A percentile compares a stretch with the other conserved stretches of the same genome.
These are phyloP conservation scores for Irpex sp. DNA, from an alignment of 1,284 basidiomycete genomes.

Conservation along the genomic window DNA sequence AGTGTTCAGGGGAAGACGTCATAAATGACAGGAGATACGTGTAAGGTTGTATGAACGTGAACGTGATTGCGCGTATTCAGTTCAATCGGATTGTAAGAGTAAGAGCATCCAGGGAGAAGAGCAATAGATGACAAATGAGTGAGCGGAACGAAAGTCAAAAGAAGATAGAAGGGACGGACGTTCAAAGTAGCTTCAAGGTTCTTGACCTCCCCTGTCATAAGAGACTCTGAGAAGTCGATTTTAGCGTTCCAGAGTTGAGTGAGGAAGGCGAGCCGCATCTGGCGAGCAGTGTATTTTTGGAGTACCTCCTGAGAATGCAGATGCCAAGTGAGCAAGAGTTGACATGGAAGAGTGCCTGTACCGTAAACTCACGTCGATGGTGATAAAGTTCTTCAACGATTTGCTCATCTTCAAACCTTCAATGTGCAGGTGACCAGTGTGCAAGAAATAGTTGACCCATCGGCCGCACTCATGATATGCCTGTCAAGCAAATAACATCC, in stretches of 20 bases:
- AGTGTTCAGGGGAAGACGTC: too few relatives aligned
- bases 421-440: conserved; percentile 98
- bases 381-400: conserved; percentile 98
- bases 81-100: too few relatives aligned
- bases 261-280: conserved; percentile 93
- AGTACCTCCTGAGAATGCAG: conserved; percentile 79
- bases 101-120: neutral
- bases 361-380: conserved; percentile 78
- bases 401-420: conserved; percentile 99
- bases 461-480: conserved; percentile 89
- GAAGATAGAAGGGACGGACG: conserved; percentile 43
- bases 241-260: conserved; percentile 90
- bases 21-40: too few relatives aligned
- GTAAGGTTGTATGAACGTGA: neutral
- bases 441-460: conserved; percentile 99
- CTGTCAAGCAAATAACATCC: too few relatives aligned
- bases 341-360: neutral
- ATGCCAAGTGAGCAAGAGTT: neutral
- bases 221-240: conserved; percentile 91
- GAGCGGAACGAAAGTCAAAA: neutral
- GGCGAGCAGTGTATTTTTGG: conserved; percentile 80
- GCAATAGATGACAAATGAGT: neutral
- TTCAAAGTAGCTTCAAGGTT: conserved; percentile 86
- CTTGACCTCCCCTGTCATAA: conserved; percentile 88
- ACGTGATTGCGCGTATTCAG: neutral